Conservation (phyloP, 2,329 filamentous ascomycete species). For the Ceratocystis huliohia region DNA sequence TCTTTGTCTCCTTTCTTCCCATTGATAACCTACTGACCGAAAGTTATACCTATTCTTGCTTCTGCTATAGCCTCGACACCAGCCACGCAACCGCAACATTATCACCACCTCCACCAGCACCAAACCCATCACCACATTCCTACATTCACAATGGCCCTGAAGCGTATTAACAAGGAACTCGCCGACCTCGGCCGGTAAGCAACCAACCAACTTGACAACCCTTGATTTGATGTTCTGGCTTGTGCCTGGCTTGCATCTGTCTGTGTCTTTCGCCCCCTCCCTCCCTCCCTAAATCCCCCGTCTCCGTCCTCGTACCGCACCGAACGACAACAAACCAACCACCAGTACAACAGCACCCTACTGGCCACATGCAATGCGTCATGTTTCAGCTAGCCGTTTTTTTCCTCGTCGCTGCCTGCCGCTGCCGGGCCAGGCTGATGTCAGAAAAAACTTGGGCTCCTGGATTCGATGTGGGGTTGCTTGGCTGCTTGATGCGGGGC, state of each 20-base stretch:
- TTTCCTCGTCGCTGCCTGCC: background rate
- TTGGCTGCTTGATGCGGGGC: background rate
- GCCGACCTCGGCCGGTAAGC: constrained; percentile 76
- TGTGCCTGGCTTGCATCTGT: background rate
- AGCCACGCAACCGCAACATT: background rate
- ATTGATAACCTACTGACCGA: background rate
- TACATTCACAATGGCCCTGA: constrained; percentile 58
- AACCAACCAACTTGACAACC: constrained; percentile 23
- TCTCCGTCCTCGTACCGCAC: background rate
- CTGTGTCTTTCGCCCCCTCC: background rate
- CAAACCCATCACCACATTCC: background rate
- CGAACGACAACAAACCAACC: background rate
- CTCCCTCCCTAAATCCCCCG: background rate
- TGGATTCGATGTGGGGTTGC: constrained; percentile 2
- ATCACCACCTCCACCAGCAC: background rate
- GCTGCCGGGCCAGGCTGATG: background rate
- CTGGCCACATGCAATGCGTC: too few species aligned
- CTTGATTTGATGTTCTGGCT: background rate
- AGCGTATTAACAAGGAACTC: constrained; percentile 92
- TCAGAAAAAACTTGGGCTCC: background rate
- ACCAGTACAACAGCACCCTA: background rate
- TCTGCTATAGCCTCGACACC: background rate
- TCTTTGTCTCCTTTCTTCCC: background rate
- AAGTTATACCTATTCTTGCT: background rate
- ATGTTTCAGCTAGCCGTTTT: too few species aligned